A percentile compares a stretch with the other conserved stretches of the same genome.
Evolutionary conservation across 306 rosid species (phyloP).

Genomic region (Castanopsis chinensis): DNA sequence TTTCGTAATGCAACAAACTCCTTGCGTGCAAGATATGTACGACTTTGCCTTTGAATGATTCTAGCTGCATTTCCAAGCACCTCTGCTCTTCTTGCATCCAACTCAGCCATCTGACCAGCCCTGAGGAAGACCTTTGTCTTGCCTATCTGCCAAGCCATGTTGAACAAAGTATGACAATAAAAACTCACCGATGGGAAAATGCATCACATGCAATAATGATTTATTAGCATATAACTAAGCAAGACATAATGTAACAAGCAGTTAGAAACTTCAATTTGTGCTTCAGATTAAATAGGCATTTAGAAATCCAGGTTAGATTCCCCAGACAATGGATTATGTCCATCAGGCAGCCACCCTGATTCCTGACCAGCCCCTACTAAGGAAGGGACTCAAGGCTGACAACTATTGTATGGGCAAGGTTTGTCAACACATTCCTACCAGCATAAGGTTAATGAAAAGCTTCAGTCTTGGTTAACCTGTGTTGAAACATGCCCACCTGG

Average conservation of each 20-base stretch:
- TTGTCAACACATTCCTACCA: not conserved
- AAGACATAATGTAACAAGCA: not conserved
- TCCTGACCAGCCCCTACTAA: not conserved
- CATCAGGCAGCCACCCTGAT: not conserved
- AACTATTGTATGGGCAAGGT: not conserved
- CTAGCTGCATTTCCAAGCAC: constrained; percentile 98
- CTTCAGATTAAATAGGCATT: not conserved
- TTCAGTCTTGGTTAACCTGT: not conserved
- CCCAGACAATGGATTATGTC: not conserved
- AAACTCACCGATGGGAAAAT: constrained; percentile 10
- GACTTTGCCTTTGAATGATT: constrained; percentile 88
- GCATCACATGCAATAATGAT: not conserved
- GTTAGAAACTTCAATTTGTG: not conserved
- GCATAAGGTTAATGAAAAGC: not conserved
- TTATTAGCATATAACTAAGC: not conserved
- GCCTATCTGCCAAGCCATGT: constrained; percentile 82
- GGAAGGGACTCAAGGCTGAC: not conserved
- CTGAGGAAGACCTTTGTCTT: constrained; percentile 87
- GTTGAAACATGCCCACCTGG: not conserved
- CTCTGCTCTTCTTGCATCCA: constrained; percentile 97
- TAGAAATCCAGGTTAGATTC: not conserved
- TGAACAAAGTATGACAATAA: constrained; percentile 29
- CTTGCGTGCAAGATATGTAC: constrained; percentile 88
- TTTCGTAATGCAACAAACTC: constrained; percentile 71
- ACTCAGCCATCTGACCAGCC: constrained; percentile 99